Evolutionary conservation across 2,329 filamentous ascomycete genomes (phyloP).

Genomic region (Macrophomina pseudophaseolina): DNA sequence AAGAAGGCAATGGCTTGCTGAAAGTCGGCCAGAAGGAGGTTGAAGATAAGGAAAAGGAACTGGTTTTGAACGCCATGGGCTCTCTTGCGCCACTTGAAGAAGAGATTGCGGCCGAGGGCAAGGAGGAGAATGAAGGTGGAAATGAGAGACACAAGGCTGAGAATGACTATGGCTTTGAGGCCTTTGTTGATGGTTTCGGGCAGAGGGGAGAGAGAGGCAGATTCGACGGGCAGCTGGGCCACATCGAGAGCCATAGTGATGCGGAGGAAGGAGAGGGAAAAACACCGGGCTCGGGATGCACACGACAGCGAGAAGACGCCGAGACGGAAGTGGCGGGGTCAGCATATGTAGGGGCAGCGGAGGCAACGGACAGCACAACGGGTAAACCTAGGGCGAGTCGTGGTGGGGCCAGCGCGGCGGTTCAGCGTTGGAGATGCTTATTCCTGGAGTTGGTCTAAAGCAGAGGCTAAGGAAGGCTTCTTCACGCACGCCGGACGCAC

Average conservation of each 20-base stretch:
- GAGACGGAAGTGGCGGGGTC: slow-evolving; percentile 13
- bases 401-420: background rate
- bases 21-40: slow-evolving; percentile 70
- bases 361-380: background rate
- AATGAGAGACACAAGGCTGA: slow-evolving; percentile 55
- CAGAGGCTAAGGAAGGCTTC: background rate
- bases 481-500: background rate
- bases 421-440: slow-evolving; percentile 3
- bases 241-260: slow-evolving; percentile 3
- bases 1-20: slow-evolving; percentile 69
- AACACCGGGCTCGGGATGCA: background rate
- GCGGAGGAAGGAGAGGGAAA: background rate
- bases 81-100: slow-evolving; percentile 43
- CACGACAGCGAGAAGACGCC: background rate
- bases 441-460: background rate
- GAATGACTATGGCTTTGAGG: slow-evolving; percentile 51
- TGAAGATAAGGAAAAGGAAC: slow-evolving; percentile 72
- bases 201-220: slow-evolving; percentile 38
- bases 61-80: slow-evolving; percentile 59
- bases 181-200: slow-evolving; percentile 45
- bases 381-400: slow-evolving; percentile 1
- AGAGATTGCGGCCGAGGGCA: slow-evolving; percentile 54
- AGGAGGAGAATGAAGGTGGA: slow-evolving; percentile 50
- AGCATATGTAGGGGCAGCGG: slow-evolving; percentile 9
- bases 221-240: slow-evolving; percentile 28